Base-by-base conservation (phyloP, 1,284 basidiomycete genomes). In the Microbotryum lychnidis-dioicae region DNA sequence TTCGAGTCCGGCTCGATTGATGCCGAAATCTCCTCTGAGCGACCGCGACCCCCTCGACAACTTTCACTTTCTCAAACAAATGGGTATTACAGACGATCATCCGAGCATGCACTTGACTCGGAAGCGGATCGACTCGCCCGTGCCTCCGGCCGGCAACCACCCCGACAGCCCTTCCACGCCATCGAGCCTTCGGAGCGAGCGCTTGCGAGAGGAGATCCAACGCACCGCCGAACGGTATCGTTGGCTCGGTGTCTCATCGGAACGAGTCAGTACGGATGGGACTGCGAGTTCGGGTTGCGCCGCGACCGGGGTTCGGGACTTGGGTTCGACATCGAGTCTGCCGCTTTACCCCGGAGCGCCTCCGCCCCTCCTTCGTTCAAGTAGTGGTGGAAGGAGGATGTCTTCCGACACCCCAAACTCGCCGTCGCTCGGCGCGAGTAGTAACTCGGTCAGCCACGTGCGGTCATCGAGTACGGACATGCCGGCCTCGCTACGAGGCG, bases 131-230 rank as follows among this genome's bases (percentile, higher is more conserved):
- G 66, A 61, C 49, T 44, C 47, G 6, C 49, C 48, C 10, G 46
- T 47, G 2, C 14, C 23, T 7, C 51, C 54, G 23, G 25, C 31
- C 27, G 20, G 44, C 46, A 23, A 50, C 20, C 33, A 29, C 57
- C n/a, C 16, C 2, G 42, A 45, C 25, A 31, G 44, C 10, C n/a
- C 27, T 6, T 29, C 27, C 1, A 14, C 20, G 20, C n/a, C 56
- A 18, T 31, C 51, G 20, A 64, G 58, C 54, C 21, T 58, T 20
- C 49, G 67, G 3, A 52, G 53, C 5, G 47, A 53, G 18, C 44
- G 67, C 4, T 46, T 68, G 21, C 33, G 67, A n/a, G 57, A 64
- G 33, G 67, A 68, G 27, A 68, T 68, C 20, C 62, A 64, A 47
- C 37, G 50, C 18, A 23, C 54, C 23, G n/a, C 54, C 25, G 12